phyloP scores from a whole-genome alignment of 2,329 filamentous ascomycete species.

The Gaeumannomyces tritici region DNA sequence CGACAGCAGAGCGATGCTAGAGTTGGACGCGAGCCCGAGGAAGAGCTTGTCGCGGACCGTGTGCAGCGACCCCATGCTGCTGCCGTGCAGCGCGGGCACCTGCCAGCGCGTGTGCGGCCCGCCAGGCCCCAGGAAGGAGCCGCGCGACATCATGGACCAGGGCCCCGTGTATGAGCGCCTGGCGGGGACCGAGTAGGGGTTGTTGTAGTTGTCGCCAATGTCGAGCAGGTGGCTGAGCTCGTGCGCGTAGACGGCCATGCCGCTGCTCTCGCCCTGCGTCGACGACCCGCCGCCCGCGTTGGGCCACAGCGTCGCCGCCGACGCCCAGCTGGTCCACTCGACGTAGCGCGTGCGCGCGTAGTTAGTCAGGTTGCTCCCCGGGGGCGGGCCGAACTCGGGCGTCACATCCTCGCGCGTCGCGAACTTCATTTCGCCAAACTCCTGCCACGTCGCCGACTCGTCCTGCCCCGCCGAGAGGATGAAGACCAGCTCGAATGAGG shows the following conservation, averaged over 20 bases:
- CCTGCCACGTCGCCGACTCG: conserved; percentile 45
- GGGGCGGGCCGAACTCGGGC: conserved; percentile 37
- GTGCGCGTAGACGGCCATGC: conserved; percentile 43
- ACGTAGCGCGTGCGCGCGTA: conserved; percentile 41
- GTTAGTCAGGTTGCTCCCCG: conserved; percentile 27
- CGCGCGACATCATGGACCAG: conserved; percentile 42
- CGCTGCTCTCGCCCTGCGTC: conserved; percentile 42
- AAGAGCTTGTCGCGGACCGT: conserved; percentile 43
- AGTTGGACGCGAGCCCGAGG: conserved; percentile 34
- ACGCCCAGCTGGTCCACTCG: conserved; percentile 42
- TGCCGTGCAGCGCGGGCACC: conserved; percentile 37
- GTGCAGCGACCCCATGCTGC: conserved; percentile 39
- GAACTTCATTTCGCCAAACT: conserved; percentile 46
- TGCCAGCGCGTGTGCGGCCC: conserved; percentile 43
- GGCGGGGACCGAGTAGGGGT: conserved; percentile 34
- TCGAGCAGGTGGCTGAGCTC: conserved; percentile 40
- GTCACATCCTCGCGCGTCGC: conserved; percentile 34
- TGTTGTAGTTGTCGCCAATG: conserved; percentile 45
- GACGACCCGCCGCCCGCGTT: conserved; percentile 42
- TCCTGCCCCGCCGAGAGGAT: conserved; percentile 45
- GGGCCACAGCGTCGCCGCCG: conserved; percentile 41
- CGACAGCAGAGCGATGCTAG: conserved; percentile 32
- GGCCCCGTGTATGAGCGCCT: conserved; percentile 39
- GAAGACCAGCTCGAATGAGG: conserved; percentile 39
- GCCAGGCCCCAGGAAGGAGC: conserved; percentile 42